Evolutionary conservation across 371 early-diverging fungal genomes (phyloP).

Genomic region (Chytridium lagenaria): DNA sequence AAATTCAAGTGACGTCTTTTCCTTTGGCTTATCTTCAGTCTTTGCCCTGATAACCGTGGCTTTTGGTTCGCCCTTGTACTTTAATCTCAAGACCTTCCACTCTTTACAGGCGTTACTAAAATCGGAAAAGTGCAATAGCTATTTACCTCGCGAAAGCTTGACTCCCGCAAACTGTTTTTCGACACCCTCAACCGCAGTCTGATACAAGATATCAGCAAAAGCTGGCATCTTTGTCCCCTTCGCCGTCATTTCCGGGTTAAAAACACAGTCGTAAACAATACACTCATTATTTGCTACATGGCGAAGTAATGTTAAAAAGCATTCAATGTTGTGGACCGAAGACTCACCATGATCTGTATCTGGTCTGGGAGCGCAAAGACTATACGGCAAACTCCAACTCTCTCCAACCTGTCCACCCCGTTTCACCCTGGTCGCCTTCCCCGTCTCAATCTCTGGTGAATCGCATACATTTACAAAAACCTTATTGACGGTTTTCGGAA

Average conservation of each 20-base stretch:
- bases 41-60: conserved; percentile 51
- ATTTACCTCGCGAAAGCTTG: conserved; percentile 46
- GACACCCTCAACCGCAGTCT: conserved; percentile 56
- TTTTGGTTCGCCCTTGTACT: conserved; percentile 52
- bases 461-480: conserved; percentile 60
- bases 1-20: conserved; percentile 37
- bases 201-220: conserved; percentile 45
- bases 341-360: conserved; percentile 50
- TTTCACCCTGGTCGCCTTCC: conserved; percentile 21
- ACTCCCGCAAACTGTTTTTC: conserved; percentile 49
- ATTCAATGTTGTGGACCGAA: not conserved
- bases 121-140: not conserved
- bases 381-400: conserved; percentile 59
- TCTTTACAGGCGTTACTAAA: conserved; percentile 26
- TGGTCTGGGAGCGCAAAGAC: conserved; percentile 48
- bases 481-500: conserved; percentile 37
- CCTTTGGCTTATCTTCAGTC: not conserved
- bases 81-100: conserved; percentile 50
- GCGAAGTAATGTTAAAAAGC: not conserved
- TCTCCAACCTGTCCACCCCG: conserved; percentile 37
- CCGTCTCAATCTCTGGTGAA: conserved; percentile 47
- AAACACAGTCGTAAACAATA: conserved; percentile 58
- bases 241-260: conserved; percentile 53
- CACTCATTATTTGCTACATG: conserved; percentile 44
- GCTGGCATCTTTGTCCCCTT: conserved; percentile 26